Evolutionary conservation across 2,329 filamentous ascomycete genomes (phyloP).

Genomic region (Trichoderma atroviride): DNA sequence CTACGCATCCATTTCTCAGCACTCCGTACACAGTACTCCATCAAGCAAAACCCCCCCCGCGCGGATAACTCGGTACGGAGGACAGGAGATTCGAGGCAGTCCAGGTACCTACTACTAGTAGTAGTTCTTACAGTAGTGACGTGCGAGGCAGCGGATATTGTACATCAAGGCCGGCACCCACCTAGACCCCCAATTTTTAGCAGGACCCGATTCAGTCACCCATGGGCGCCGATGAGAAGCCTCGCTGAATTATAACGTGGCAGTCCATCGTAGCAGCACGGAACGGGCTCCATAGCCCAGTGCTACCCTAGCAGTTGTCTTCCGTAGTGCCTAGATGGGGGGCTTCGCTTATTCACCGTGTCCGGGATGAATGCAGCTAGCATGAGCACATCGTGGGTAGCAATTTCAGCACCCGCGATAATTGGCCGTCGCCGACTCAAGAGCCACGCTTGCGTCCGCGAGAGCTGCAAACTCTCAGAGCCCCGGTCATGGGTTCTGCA

Average conservation of each 20-base stretch:
- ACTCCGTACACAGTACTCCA: neutral
- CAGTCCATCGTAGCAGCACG: neutral
- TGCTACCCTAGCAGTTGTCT: neutral
- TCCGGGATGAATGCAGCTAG: conserved; percentile 22
- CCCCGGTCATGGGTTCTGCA: neutral
- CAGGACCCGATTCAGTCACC: neutral
- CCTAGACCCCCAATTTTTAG: neutral
- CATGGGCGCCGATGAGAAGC: neutral
- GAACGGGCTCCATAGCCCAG: conserved; percentile 1
- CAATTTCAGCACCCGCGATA: conserved; percentile 2
- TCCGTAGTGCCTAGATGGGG: conserved; percentile 12
- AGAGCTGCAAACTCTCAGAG: conserved; percentile 7
- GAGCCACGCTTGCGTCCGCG: no score
- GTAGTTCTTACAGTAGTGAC: neutral
- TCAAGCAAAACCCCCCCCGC: neutral
- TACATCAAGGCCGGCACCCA: neutral
- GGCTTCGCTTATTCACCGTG: neutral
- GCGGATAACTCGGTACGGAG: neutral
- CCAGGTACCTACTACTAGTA: neutral
- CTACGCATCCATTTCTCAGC: neutral
- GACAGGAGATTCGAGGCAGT: neutral
- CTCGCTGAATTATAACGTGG: neutral
- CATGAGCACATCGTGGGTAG: conserved; percentile 16
- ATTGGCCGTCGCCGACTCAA: conserved; percentile 12
- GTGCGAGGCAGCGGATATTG: neutral